These are phyloP conservation scores for Strobilomyces echinocephalus DNA, from an alignment of 768 basidiomycete species.

Conservation along the genomic window DNA sequence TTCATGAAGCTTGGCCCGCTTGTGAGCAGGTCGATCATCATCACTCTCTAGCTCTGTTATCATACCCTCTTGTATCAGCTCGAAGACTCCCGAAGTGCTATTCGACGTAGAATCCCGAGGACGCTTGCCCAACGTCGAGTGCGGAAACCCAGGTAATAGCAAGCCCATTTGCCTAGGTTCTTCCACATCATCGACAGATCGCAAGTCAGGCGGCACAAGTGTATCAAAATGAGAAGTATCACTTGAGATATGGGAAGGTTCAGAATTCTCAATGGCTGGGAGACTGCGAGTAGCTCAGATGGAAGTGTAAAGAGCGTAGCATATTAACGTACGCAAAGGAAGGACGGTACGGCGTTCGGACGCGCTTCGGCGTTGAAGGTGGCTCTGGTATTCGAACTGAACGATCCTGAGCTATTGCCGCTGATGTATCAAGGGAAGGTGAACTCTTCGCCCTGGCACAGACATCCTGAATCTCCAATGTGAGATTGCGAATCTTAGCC, in stretches of 20 bases:
- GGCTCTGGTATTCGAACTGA: conserved; percentile 25
- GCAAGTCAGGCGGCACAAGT: conserved; percentile 6
- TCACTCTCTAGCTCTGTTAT: conserved; percentile 37
- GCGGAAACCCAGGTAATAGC: conserved; percentile 37
- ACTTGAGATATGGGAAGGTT: conserved; percentile 17
- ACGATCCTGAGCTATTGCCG: conserved; percentile 8
- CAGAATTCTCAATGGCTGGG: conserved; percentile 14
- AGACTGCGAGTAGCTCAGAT: conserved; percentile 21
- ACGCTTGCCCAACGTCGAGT: conserved; percentile 61
- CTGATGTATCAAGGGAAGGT: conserved; percentile 9
- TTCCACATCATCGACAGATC: conserved; percentile 6
- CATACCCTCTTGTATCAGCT: conserved; percentile 38
- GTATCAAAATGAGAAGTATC: conserved; percentile 20
- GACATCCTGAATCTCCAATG: conserved; percentile 32
- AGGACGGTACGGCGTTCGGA: conserved; percentile 27
- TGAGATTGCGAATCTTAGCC: conserved; percentile 35
- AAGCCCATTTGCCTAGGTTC: conserved; percentile 12
- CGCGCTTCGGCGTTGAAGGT: conserved; percentile 33
- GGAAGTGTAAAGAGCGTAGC: not conserved
- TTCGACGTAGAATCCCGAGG: conserved; percentile 49
- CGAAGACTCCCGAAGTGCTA: conserved; percentile 38
- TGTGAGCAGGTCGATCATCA: conserved; percentile 46
- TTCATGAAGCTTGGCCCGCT: conserved; percentile 41
- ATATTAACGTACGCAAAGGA: conserved; percentile 23
- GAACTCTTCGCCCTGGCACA: conserved; percentile 18